Evolutionary conservation across 225 moss, liverwort and hornwort species (phyloP), one percentile per base, ranked within the genome.

Genomic region (Physcomitrellopsis africana): DNA sequence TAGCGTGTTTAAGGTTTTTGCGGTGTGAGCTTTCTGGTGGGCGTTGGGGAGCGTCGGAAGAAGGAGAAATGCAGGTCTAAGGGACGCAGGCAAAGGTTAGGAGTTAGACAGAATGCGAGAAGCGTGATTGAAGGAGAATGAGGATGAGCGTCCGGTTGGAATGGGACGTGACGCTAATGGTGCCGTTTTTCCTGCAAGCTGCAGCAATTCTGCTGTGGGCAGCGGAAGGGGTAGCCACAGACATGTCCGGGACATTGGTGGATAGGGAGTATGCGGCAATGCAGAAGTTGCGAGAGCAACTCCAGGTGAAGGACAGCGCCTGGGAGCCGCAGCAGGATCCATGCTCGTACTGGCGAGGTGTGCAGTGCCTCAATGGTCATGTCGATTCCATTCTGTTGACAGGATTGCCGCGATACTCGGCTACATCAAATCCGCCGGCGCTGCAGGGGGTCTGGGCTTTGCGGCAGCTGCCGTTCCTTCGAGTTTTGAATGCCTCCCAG

Each of bases 401-500:
- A 24, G 77, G 68, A 3, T 58, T 86, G 47, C 80, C 79, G 64
- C 80, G 37, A 46, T 32, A 18, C 49, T 10, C 56, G 67, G 54
- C 3, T 10, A 42, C 7, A 49, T 68, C 72, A 20, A 32, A 16
- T 14, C 11, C 61, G 11, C 32, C 4, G 32, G 32, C 32, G 32
- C 57, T 85, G 37, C 59, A 15, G 10, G 75, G 71, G 37, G 51
- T 75, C 19, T 44, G 67, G 73, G 80, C 70, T 29, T 53, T 95
- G 17, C 82, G 48, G 47, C 69, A 87, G 70, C 76, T 95, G 63
- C 89, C 88, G 0, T 80, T 80, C 47, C 72, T 95, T 68, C 82
- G 90, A 56, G 72, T 9, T n/a, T 77, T 95, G 13, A 93, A 93
- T 74, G 91, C 91, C 16, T 91, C 95, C 5, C 86, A 90, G 69